phyloP scores from a whole-genome alignment of 2,329 filamentous ascomycete species.

The Exophiala aquamarina region DNA sequence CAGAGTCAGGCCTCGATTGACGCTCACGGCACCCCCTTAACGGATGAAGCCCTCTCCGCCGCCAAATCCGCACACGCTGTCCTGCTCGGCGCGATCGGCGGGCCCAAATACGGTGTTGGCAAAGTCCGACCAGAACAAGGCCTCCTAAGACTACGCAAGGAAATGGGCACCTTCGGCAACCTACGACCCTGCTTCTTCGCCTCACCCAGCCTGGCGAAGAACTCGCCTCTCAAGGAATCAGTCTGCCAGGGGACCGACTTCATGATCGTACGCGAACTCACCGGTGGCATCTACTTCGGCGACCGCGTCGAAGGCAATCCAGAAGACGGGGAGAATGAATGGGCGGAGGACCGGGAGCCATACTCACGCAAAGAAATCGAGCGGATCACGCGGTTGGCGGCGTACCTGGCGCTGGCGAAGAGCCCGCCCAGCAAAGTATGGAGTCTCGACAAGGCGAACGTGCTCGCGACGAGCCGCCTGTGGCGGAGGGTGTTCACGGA shows the following conservation, averaged over 20 bases:
- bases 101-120: conserved; percentile 95
- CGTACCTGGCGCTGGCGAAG: conserved; percentile 73
- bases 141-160: conserved; percentile 85
- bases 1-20: conserved; percentile 67
- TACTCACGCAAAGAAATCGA: conserved; percentile 85
- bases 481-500: conserved; percentile 88
- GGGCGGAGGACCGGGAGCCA: conserved; percentile 78
- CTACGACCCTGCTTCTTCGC: conserved; percentile 95
- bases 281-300: conserved; percentile 93
- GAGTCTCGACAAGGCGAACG: conserved; percentile 95
- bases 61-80: conserved; percentile 86
- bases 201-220: conserved; percentile 77
- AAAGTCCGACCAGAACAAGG: conserved; percentile 88
- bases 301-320: conserved; percentile 75
- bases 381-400: conserved; percentile 80
- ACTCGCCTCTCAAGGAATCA: conserved; percentile 81
- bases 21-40: conserved; percentile 73
- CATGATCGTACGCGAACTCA: conserved; percentile 88
- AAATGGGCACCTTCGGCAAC: conserved; percentile 93
- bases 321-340: conserved; percentile 58
- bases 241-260: conserved; percentile 88
- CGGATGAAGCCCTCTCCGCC: conserved; percentile 76
- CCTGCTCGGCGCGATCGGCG: conserved; percentile 88
- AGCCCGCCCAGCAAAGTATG: conserved; percentile 76
- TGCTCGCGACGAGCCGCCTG: conserved; percentile 82